Evolutionary conservation across 73 alveolate species (phyloP), one percentile per base, ranked within the genome.

Genomic region (Paramecium primaurelia): DNA sequence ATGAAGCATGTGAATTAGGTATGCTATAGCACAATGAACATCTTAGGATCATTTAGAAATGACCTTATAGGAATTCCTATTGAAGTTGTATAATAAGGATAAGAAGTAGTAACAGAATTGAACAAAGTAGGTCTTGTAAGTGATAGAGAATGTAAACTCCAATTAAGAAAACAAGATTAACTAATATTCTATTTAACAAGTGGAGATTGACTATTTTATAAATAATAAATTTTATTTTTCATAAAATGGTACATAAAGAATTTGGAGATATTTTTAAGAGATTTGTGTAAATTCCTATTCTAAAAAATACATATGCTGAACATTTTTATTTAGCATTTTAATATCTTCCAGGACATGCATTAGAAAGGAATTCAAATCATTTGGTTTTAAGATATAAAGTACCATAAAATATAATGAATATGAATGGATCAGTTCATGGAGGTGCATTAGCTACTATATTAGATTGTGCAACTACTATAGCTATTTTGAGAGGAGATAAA

Each of bases 391-490:
- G 88, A 83, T 89, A 89, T 47, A 89, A 89, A 16, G 91, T 89
- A 6, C 86, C 75, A 1, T 22, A 89, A 38, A 44, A 26, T 3
- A 89, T 89, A 30, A 71, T 77, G 32, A 89, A 89, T 89, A 71
- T 89, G 71, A 71, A 71, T 89, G 94, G 94, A 0, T 77, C 88
- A 26, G 94, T 71, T 34, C 96, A 93, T 86, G 96, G 96, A 6
- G 96, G 96, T 1, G 96, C 96, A 25, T 51, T 93, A 37, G 96
- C 96, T 12, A 93, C 96, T 37, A 36, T 88, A 12, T 47, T 93
- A 34, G 96, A 93, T 58, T 83, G 92, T 47, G 60, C 93, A 22
- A 93, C 96, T 8, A 93, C 96, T 14, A 59, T 86, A 6, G 94
- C 96, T 8, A 93, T 93, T 73, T 86, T 85, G 18, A 60, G 84